Evolutionary conservation across 805 yeast species (phyloP).

Genomic region (Nematodospora valgi): DNA sequence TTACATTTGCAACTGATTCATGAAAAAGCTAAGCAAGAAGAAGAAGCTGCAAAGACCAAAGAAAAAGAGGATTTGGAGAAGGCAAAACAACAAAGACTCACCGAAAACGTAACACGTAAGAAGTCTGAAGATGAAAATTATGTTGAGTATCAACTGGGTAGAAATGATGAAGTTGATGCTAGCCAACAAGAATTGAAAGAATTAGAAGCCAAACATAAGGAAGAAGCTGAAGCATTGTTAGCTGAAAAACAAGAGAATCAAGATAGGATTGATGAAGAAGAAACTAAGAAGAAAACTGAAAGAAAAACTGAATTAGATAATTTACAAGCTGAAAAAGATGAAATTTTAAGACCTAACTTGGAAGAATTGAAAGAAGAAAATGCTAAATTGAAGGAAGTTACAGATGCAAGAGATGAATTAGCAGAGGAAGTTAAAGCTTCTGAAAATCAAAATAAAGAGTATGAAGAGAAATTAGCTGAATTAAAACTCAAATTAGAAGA

Average conservation of each 20-base stretch:
- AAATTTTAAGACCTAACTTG: constrained; percentile 50
- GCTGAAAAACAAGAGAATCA: constrained; percentile 46
- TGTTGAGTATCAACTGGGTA: constrained; percentile 25
- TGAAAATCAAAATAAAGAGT: constrained; percentile 43
- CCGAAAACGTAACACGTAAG: constrained; percentile 30
- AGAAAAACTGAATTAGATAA: constrained; percentile 46
- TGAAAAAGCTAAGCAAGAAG: constrained; percentile 27
- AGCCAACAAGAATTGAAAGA: constrained; percentile 28
- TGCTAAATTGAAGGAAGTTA: constrained; percentile 46
- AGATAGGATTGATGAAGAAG: constrained; percentile 41
- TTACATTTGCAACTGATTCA: constrained; percentile 33
- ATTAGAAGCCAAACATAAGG: constrained; percentile 37
- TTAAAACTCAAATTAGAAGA: constrained; percentile 43
- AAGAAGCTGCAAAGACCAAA: constrained; percentile 24
- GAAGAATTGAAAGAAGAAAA: constrained; percentile 51
- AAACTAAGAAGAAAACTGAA: constrained; percentile 40
- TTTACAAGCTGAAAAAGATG: constrained; percentile 52
- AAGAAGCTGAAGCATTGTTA: constrained; percentile 39
- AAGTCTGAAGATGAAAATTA: constrained; percentile 25
- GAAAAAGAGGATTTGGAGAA: constrained; percentile 32
- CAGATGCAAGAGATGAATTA: constrained; percentile 45
- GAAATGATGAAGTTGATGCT: constrained; percentile 27
- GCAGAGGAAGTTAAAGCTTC: constrained; percentile 42
- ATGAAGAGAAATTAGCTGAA: constrained; percentile 41
- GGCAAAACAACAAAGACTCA: constrained; percentile 33